phyloP scores from a whole-genome alignment of 768 basidiomycete species.

The Lyophyllum shimeji region DNA sequence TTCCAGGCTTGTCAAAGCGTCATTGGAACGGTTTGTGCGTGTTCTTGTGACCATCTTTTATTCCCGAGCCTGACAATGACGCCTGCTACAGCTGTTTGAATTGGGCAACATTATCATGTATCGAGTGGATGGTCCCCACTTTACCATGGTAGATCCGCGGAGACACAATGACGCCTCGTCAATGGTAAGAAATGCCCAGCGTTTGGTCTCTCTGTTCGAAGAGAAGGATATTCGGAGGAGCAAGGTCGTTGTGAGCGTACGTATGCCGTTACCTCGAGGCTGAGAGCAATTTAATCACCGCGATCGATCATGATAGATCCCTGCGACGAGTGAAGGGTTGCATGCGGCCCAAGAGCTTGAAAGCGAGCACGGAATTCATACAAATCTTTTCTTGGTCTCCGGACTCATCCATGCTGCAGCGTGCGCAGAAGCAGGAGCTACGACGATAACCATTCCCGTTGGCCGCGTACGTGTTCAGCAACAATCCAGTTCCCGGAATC shows the following conservation, averaged over 20 bases:
- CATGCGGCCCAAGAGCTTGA: constrained; percentile 42
- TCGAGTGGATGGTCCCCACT: constrained; percentile 45
- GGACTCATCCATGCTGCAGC: constrained; percentile 53
- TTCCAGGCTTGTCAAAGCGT: constrained; percentile 11
- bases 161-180: constrained; percentile 30
- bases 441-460: constrained; percentile 49
- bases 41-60: background rate
- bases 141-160: constrained; percentile 53
- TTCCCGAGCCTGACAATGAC: constrained; percentile 4
- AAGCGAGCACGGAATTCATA: constrained; percentile 37
- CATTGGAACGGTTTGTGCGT: constrained; percentile 30
- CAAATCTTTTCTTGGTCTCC: constrained; percentile 54
- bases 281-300: background rate
- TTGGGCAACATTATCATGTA: constrained; percentile 44
- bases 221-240: constrained; percentile 35
- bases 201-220: constrained; percentile 40
- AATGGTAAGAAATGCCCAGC: constrained; percentile 43
- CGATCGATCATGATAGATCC: constrained; percentile 38
- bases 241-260: constrained; percentile 51
- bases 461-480: constrained; percentile 38
- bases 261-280: constrained; percentile 17
- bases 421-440: constrained; percentile 52
- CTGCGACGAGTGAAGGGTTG: constrained; percentile 57
- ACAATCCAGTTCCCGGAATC: background rate
- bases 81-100: constrained; percentile 44